phyloP scores from a whole-genome alignment of 1,139 yeast species.

The Geotrichum europaeum region DNA sequence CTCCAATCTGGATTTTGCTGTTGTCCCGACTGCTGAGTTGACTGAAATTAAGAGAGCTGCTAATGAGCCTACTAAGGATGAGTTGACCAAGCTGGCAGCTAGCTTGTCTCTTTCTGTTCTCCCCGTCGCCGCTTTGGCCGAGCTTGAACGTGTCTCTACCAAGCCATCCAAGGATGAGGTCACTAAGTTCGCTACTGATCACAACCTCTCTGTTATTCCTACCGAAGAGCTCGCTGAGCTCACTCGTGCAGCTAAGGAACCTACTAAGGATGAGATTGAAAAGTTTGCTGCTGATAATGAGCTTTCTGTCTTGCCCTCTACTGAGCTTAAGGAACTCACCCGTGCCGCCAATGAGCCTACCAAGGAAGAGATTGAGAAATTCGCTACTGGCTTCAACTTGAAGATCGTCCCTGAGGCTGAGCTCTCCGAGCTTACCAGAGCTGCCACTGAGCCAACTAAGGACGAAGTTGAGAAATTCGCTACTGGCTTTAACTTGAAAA shows the following conservation, averaged over 20 bases:
- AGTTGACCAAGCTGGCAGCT: conserved; percentile 18
- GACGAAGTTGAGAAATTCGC: conserved; percentile 22
- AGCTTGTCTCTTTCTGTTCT: conserved; percentile 35
- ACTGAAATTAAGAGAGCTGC: too few species aligned
- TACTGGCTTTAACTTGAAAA: conserved; percentile 17
- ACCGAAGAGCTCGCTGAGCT: conserved; percentile 20
- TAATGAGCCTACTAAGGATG: conserved; percentile 6
- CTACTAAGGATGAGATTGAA: conserved; percentile 16
- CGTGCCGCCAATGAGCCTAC: conserved; percentile 24
- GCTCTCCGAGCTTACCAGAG: too few species aligned
- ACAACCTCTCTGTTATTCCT: conserved; percentile 29
- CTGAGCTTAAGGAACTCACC: conserved; percentile 28
- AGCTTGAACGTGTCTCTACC: conserved; percentile 10
- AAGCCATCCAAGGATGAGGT: conserved; percentile 23
- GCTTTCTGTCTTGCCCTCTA: conserved; percentile 21
- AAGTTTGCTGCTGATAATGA: conserved; percentile 26
- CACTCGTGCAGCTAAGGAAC: conserved; percentile 17
- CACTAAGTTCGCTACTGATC: conserved; percentile 24
- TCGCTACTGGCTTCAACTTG: conserved; percentile 30
- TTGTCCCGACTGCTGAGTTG: conserved; percentile 26
- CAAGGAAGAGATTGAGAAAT: conserved; percentile 26
- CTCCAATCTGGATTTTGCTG: conserved; percentile 27
- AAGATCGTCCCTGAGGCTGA: conserved; percentile 40
- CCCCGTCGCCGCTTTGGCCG: conserved; percentile 20
- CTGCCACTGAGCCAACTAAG: conserved; percentile 16